A percentile compares a stretch with the other conserved stretches of the same genome.
Evolutionary conservation across 2,329 filamentous ascomycete species (phyloP).

Genomic region (Hymenoscyphus repandus): DNA sequence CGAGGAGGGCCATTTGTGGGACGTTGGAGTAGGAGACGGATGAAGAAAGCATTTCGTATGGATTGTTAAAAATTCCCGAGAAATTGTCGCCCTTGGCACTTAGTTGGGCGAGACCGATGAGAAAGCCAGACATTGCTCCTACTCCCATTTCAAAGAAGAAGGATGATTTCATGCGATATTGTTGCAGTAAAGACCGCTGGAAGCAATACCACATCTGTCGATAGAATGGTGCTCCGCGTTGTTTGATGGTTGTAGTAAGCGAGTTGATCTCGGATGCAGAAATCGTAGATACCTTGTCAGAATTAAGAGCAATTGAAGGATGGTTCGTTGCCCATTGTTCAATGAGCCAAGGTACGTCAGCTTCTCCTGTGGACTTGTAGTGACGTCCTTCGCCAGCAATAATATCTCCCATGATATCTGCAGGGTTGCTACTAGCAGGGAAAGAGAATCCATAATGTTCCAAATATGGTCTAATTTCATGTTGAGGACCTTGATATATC

Average conservation of each 20-base stretch:
- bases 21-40: conserved; percentile 46
- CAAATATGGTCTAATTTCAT: conserved; percentile 43
- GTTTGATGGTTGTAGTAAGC: conserved; percentile 41
- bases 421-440: conserved; percentile 45
- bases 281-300: conserved; percentile 18
- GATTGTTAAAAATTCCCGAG: conserved; percentile 44
- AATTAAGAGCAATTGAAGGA: conserved; percentile 27
- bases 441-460: conserved; percentile 48
- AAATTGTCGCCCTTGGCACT: conserved; percentile 47
- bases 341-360: conserved; percentile 45
- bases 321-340: conserved; percentile 38
- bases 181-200: conserved; percentile 48
- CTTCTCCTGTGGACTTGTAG: conserved; percentile 43
- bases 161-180: conserved; percentile 45
- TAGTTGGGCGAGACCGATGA: conserved; percentile 50
- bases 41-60: conserved; percentile 46
- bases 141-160: conserved; percentile 51
- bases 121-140: conserved; percentile 44
- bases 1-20: conserved; percentile 48
- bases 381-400: conserved; percentile 50
- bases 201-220: conserved; percentile 50
- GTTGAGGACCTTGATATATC: conserved; percentile 47
- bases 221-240: conserved; percentile 43
- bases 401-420: conserved; percentile 56
- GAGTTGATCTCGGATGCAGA: conserved; percentile 36